Conservation (phyloP, 106 monocot genomes). For the Triglochin maritima region DNA sequence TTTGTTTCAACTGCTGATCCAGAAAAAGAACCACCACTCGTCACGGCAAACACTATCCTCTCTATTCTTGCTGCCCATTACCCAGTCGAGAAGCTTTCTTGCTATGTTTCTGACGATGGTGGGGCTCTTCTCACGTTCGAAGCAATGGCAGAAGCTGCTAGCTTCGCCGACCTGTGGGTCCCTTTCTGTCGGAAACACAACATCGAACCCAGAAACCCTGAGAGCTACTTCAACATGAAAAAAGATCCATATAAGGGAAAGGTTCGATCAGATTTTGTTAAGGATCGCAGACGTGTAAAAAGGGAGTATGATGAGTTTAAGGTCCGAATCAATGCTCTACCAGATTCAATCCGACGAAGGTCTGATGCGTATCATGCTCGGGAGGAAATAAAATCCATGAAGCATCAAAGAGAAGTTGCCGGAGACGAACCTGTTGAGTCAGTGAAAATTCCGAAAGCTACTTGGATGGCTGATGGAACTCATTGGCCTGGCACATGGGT, state of each 20-base stretch:
- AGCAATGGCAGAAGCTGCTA: conserved; percentile 78
- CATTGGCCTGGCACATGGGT: conserved; percentile 93
- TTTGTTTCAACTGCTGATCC: conserved; percentile 92
- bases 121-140: conserved; percentile 87
- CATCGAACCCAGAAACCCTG: conserved; percentile 87
- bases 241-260: conserved; percentile 76
- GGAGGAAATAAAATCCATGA: conserved; percentile 68
- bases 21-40: conserved; percentile 78
- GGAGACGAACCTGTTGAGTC: conserved; percentile 37
- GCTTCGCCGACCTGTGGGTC: conserved; percentile 68
- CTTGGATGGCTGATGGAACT: conserved; percentile 14
- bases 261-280: conserved; percentile 61
- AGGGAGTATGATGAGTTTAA: conserved; percentile 84
- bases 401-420: conserved; percentile 35
- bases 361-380: conserved; percentile 76
- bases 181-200: conserved; percentile 78
- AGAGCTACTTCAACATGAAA: conserved; percentile 53
- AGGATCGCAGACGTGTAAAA: conserved; percentile 58
- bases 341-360: conserved; percentile 62
- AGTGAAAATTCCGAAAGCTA: conserved; percentile 66
- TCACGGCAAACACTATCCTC: conserved; percentile 77
- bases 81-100: conserved; percentile 81
- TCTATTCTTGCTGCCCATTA: conserved; percentile 81
- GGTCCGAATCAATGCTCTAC: conserved; percentile 62
- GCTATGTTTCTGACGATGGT: conserved; percentile 82